Conservation (phyloP, 2,329 filamentous ascomycete species). For the Colletotrichum sp. region DNA sequence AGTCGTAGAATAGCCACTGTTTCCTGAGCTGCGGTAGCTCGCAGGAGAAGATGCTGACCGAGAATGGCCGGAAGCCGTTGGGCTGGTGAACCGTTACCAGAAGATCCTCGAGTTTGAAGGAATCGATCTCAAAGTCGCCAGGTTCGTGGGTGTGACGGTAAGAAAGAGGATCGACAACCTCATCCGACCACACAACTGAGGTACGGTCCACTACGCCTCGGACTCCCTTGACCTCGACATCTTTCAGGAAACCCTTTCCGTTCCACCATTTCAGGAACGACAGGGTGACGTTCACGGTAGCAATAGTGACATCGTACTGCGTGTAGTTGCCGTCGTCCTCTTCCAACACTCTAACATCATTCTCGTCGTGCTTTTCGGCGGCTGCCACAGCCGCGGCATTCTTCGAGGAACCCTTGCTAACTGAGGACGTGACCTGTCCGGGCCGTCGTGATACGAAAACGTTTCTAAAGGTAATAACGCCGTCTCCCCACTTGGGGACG, state of each 20-base stretch:
- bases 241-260: constrained; percentile 86
- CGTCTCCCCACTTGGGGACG: constrained; percentile 93
- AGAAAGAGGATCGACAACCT: constrained; percentile 78
- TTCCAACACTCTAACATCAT: constrained; percentile 48
- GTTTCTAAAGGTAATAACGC: constrained; percentile 95
- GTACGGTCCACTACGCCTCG: constrained; percentile 92
- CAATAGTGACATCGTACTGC: constrained; percentile 94
- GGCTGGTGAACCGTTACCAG: constrained; percentile 93
- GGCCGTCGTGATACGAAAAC: constrained; percentile 94
- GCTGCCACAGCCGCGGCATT: constrained; percentile 87
- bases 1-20: constrained; percentile 98
- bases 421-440: constrained; percentile 79
- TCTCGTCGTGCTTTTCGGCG: constrained; percentile 64
- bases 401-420: constrained; percentile 89
- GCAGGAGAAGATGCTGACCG: constrained; percentile 94
- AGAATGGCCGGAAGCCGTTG: constrained; percentile 88
- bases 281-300: constrained; percentile 93
- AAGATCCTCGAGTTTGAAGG: constrained; percentile 94
- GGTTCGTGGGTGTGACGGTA: constrained; percentile 88
- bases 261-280: constrained; percentile 99
- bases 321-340: constrained; percentile 96
- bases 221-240: constrained; percentile 94
- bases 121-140: constrained; percentile 96
- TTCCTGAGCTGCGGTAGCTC: constrained; percentile 92
- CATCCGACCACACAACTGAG: constrained; percentile 73